phyloP scores from a whole-genome alignment of 225 moss, liverwort and hornwort species.

The Straminergon stramineum region DNA sequence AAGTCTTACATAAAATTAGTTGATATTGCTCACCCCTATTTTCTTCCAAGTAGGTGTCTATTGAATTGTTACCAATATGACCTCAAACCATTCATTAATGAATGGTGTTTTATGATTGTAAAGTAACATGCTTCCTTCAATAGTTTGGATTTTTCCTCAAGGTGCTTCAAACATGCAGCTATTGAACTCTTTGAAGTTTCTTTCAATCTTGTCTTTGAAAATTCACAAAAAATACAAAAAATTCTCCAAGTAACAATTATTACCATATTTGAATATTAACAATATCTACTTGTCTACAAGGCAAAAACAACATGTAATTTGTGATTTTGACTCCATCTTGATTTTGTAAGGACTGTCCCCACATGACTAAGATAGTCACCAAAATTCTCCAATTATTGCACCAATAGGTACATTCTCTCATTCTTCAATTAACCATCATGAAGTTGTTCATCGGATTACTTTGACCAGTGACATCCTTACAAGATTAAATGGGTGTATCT shows the following conservation, averaged over 20 bases:
- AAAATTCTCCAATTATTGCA: too few species aligned
- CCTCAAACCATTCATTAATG: neutral
- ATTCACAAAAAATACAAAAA: neutral
- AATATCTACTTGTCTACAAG: fast-evolving
- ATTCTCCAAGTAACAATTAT: neutral
- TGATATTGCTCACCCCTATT: fast-evolving
- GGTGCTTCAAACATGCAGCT: neutral
- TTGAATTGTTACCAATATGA: neutral
- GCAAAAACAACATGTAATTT: too few species aligned
- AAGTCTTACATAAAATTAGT: fast-evolving
- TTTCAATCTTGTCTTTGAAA: neutral
- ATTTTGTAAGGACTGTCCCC: too few species aligned
- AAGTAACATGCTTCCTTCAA: neutral
- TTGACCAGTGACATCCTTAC: too few species aligned
- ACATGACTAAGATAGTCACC: too few species aligned
- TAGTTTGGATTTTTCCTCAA: neutral
- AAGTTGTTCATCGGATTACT: too few species aligned
- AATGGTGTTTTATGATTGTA: neutral
- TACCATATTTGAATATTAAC: neutral
- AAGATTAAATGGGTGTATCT: too few species aligned
- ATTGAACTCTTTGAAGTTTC: neutral
- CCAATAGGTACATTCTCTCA: too few species aligned
- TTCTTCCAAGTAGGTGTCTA: neutral
- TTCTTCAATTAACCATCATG: too few species aligned
- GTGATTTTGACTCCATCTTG: neutral